These are phyloP conservation scores for Salvia rosmarinus DNA, from an alignment of 257 asterid genomes.

Conservation along the genomic window DNA sequence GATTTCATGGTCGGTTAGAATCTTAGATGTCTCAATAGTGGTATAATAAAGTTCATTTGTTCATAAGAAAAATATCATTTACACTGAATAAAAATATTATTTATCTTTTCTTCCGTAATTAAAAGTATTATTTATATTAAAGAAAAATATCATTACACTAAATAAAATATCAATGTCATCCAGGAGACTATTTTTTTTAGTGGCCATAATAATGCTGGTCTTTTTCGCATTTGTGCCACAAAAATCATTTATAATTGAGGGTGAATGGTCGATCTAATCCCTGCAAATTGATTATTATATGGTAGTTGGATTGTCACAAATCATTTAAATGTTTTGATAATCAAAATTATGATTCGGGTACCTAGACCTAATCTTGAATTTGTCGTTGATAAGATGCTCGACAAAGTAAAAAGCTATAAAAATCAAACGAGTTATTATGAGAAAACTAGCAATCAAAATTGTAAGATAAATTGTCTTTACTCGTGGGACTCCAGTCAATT, in stretches of 20 bases:
- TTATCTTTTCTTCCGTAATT: too few species aligned
- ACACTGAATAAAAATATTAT: too few species aligned
- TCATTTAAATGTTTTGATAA: not conserved
- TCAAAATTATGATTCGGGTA: not conserved
- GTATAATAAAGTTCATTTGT: too few species aligned
- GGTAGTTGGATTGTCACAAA: constrained; percentile 23
- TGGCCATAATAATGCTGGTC: not conserved
- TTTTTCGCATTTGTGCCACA: too few species aligned
- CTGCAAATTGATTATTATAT: not conserved
- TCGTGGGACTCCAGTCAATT: too few species aligned
- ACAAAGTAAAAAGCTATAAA: not conserved
- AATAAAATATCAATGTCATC: too few species aligned
- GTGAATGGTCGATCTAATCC: not conserved
- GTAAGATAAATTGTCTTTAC: too few species aligned
- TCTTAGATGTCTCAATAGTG: not conserved
- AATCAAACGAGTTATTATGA: not conserved
- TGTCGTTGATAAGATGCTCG: not conserved
- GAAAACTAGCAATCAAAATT: too few species aligned
- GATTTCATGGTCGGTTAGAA: not conserved
- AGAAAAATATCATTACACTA: too few species aligned
- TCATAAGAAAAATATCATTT: too few species aligned
- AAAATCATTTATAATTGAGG: not conserved
- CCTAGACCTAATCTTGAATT: not conserved
- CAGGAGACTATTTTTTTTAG: not conserved
- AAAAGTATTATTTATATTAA: too few species aligned